These are phyloP conservation scores for Verbena officinalis DNA, from an alignment of 257 asterid genomes.

Conservation along the genomic window DNA sequence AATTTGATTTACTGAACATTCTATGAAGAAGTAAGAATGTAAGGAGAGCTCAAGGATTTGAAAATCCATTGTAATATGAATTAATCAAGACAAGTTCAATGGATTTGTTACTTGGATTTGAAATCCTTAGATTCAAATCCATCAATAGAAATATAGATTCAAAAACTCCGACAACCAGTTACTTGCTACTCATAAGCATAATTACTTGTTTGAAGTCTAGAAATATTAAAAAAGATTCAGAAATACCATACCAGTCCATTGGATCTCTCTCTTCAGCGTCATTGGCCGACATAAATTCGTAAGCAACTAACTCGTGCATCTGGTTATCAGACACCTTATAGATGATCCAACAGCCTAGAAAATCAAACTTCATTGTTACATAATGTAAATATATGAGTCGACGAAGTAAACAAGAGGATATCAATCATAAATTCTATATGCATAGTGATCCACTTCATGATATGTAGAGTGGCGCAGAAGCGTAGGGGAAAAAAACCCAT, in stretches of 20 bases:
- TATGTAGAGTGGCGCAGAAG: background rate
- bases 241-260: conserved; percentile 74
- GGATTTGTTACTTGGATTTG: too few species aligned
- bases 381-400: conserved; percentile 8
- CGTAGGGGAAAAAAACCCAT: background rate
- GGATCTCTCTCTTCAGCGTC: conserved; percentile 98
- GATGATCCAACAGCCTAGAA: conserved; percentile 86
- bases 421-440: conserved; percentile 9
- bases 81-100: too few species aligned
- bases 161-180: too few species aligned
- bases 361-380: conserved; percentile 30
- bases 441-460: background rate
- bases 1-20: conserved; percentile 21
- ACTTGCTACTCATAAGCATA: background rate
- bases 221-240: conserved; percentile 9
- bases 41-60: too few species aligned
- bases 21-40: background rate
- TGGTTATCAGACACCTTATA: conserved; percentile 58
- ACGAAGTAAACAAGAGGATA: conserved; percentile 10
- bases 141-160: too few species aligned
- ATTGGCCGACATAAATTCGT: conserved; percentile 95
- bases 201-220: background rate
- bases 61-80: too few species aligned
- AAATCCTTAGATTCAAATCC: too few species aligned
- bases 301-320: conserved; percentile 67